Base-by-base conservation (phyloP, 2,329 filamentous ascomycete genomes). In the Alternaria solani region DNA sequence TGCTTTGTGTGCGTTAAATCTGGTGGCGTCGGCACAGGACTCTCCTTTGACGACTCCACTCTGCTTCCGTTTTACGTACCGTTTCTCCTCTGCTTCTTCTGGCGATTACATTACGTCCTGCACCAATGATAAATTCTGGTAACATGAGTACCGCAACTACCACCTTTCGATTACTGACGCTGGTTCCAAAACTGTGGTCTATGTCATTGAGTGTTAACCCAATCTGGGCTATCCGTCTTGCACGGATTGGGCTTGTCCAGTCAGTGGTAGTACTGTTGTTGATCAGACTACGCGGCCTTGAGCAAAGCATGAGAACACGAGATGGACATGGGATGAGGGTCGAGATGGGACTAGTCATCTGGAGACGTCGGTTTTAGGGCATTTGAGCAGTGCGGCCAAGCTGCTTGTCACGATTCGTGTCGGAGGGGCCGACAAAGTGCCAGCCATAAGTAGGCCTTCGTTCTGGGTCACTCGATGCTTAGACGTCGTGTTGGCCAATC, bases 341-440 rank as follows among this genome's bases (percentile, higher is more conserved):
- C 46, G 34, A 30, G 28, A 34, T 25, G 46, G 32, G 30, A 34
- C 14, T 32, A 34, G 20, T 36, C 14, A 23, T n/a, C 18, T 34
- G 28, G 46, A n/a, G 11, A 48, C n/a, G 30, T 36, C 18, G 12
- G 20, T 7, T 25, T 23, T 48, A 2, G 20, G 28, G 46, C 46
- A 36, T 23, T 48, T 48, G 46, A 48, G 32, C 30, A 48, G 30
- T 48, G 30, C 30, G 46, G 46, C 46, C 46, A 48, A 34, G 30
- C 34, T 48, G 46, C 46, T 48, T 36, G 46, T 48, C 30, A 48
- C 28, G 30, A 30, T 48, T 48, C 30, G 46, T 34, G 20, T 36
- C 23, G 32, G 46, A 48, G 46, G 46, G 32, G 46, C 46, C 46
- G 46, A 48, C 46, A 48, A 48, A 34, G 46, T 48, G 12, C 46